phyloP scores from a whole-genome alignment of 805 yeast species.

The Vanderwaltozyma verrucispora region DNA sequence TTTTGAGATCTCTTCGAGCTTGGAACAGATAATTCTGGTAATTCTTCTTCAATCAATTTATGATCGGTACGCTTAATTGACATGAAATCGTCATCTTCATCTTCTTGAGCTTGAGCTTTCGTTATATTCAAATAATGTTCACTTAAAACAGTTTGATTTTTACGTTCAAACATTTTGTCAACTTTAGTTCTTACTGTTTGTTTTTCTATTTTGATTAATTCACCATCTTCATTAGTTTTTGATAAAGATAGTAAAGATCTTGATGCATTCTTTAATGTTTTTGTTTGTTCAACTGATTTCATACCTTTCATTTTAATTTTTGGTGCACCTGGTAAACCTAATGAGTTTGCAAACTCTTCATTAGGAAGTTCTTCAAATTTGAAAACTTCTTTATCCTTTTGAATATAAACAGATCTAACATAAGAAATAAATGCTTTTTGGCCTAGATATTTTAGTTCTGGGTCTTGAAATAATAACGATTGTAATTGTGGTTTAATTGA shows the following conservation, averaged over 20 bases:
- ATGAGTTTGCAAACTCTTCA: slow-evolving; percentile 75
- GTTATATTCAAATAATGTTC: slow-evolving; percentile 78
- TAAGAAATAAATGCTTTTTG: slow-evolving; percentile 95
- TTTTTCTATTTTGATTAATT: slow-evolving; percentile 27
- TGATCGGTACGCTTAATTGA: slow-evolving; percentile 72
- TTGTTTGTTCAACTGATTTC: slow-evolving; percentile 35
- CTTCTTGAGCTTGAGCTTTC: slow-evolving; percentile 36
- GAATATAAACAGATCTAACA: slow-evolving; percentile 72
- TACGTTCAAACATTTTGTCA: slow-evolving; percentile 91
- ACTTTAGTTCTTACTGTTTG: slow-evolving; percentile 66
- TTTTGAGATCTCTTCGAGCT: slow-evolving; percentile 78
- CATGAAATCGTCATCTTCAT: slow-evolving; percentile 63
- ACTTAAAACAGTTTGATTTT: slow-evolving; percentile 84
- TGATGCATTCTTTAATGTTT: slow-evolving; percentile 73
- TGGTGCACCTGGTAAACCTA: slow-evolving; percentile 96
- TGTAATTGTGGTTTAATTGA: slow-evolving; percentile 77
- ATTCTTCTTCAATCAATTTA: slow-evolving; percentile 49
- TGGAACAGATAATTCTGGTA: slow-evolving; percentile 51
- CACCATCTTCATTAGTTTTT: slow-evolving; percentile 58
- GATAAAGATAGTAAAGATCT: slow-evolving; percentile 53
- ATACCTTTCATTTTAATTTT: slow-evolving; percentile 63
- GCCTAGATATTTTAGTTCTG: slow-evolving; percentile 84
- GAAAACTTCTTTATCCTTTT: slow-evolving; percentile 80
- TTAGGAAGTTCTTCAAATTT: slow-evolving; percentile 65
- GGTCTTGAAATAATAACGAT: slow-evolving; percentile 81